These are phyloP conservation scores for Geranium incanum DNA, from an alignment of 441 rosid genomes.

Conservation along the genomic window DNA sequence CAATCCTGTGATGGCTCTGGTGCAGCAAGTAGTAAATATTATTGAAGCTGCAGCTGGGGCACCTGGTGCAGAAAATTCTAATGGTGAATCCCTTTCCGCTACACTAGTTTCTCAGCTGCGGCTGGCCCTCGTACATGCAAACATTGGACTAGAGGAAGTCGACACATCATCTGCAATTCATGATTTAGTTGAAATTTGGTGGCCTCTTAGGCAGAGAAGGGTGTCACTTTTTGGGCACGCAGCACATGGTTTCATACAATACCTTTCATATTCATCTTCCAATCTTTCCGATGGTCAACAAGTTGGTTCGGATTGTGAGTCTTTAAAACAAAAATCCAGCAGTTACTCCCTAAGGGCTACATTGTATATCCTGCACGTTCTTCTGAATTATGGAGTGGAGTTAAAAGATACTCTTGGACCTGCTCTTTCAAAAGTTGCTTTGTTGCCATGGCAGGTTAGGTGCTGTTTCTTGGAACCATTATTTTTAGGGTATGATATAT, in stretches of 20 bases:
- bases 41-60: conserved; percentile 76
- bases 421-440: conserved; percentile 74
- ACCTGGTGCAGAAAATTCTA: conserved; percentile 58
- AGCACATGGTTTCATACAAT: conserved; percentile 74
- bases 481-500: conserved; percentile 15
- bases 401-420: conserved; percentile 72
- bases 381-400: conserved; percentile 86
- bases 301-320: conserved; percentile 47
- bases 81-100: conserved; percentile 53
- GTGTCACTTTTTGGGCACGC: conserved; percentile 88
- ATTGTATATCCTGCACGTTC: conserved; percentile 69
- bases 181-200: conserved; percentile 66
- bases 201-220: conserved; percentile 83
- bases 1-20: conserved; percentile 34
- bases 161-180: conserved; percentile 43
- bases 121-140: conserved; percentile 33
- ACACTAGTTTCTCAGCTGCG: conserved; percentile 62
- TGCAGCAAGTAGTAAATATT: conserved; percentile 50
- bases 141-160: conserved; percentile 40
- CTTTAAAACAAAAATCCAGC: conserved; percentile 51
- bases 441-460: conserved; percentile 91
- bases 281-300: conserved; percentile 41
- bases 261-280: conserved; percentile 64
- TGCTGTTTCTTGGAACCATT: conserved; percentile 23
- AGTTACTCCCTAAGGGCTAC: conserved; percentile 76